Conservation (phyloP, 1,139 yeast genomes). For the Protomyces inundatus region DNA sequence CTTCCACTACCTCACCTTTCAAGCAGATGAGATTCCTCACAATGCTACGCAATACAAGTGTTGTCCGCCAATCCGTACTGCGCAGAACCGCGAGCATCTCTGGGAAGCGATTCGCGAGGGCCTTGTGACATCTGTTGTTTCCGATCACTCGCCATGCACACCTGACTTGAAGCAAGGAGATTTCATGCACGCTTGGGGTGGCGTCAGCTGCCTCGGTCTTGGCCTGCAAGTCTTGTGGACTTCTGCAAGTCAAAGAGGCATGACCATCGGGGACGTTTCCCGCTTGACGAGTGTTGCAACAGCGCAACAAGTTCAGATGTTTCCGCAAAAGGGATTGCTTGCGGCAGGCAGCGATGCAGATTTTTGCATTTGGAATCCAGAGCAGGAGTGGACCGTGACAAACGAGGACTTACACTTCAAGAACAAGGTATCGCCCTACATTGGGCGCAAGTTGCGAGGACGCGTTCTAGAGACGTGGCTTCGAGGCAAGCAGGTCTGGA, state of each 20-base stretch:
- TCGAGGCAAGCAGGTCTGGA: constrained; percentile 50
- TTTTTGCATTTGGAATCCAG: constrained; percentile 46
- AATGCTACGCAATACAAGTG: constrained; percentile 49
- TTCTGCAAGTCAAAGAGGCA: constrained; percentile 36
- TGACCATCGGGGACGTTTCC: constrained; percentile 45
- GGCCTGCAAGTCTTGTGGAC: constrained; percentile 41
- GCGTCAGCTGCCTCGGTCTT: constrained; percentile 47
- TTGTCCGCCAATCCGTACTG: constrained; percentile 48
- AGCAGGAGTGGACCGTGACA: constrained; percentile 33
- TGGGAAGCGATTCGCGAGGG: constrained; percentile 48
- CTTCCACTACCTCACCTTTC: constrained; percentile 47
- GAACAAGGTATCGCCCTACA: constrained; percentile 78
- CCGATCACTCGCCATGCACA: constrained; percentile 48
- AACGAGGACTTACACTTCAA: constrained; percentile 54
- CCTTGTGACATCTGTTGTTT: constrained; percentile 46
- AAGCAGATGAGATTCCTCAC: constrained; percentile 40
- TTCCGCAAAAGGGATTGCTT: constrained; percentile 43
- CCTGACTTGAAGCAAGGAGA: constrained; percentile 29
- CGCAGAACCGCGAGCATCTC: constrained; percentile 43
- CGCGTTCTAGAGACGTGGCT: constrained; percentile 69
- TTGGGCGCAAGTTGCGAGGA: constrained; percentile 63
- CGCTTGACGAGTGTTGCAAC: constrained; percentile 46
- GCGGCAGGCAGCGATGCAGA: constrained; percentile 47
- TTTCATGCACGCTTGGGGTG: constrained; percentile 44
- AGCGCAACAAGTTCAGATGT: constrained; percentile 45